These are phyloP conservation scores for Rosa multiflora DNA, from an alignment of 306 rosid genomes.

Conservation along the genomic window DNA sequence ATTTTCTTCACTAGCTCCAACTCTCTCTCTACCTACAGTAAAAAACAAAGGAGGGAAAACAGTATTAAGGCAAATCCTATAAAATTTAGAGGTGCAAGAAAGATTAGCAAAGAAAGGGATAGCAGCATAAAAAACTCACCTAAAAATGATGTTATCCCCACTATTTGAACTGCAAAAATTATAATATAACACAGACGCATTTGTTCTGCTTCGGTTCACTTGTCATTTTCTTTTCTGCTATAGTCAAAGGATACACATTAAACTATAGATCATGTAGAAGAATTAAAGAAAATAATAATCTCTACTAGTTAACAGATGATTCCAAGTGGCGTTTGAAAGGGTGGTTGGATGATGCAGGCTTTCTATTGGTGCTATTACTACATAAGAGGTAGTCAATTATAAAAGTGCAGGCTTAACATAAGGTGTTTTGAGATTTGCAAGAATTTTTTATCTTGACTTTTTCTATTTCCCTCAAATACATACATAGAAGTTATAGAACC, in stretches of 20 bases:
- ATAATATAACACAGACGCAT: constrained; percentile 78
- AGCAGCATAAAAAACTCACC: constrained; percentile 24
- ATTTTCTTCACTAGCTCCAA: constrained; percentile 29
- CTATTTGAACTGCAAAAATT: constrained; percentile 31
- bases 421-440: background rate
- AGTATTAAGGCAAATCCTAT: background rate
- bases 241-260: constrained; percentile 19
- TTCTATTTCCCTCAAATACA: background rate
- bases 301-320: constrained; percentile 8
- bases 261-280: constrained; percentile 5
- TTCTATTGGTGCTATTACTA: constrained; percentile 5
- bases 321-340: background rate
- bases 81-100: background rate
- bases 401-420: background rate
- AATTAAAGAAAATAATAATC: constrained; percentile 9
- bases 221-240: constrained; percentile 73
- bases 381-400: background rate
- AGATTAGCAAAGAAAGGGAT: constrained; percentile 18
- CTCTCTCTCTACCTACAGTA: constrained; percentile 25
- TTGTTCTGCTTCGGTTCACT: constrained; percentile 45
- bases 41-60: background rate
- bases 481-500: background rate
- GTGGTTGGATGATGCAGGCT: background rate
- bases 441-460: background rate
- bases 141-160: constrained; percentile 28